A percentile compares a stretch with the other conserved stretches of the same genome.
Conservation (phyloP, 495 filamentous ascomycete genomes). For the Oidiodendron maius region DNA sequence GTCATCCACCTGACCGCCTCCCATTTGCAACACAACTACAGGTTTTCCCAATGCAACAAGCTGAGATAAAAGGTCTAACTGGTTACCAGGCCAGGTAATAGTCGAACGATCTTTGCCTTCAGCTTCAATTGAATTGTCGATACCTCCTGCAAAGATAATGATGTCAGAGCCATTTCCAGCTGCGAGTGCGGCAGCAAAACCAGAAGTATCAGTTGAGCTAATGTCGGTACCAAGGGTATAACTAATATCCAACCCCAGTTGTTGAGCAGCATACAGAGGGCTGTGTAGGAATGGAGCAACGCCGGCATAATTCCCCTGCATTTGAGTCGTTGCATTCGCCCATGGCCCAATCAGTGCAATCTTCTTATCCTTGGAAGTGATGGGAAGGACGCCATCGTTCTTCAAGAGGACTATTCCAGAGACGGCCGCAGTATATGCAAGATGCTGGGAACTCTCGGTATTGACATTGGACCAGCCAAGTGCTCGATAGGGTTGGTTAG, state of each 20-base stretch:
- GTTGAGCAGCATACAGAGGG: conserved; percentile 42
- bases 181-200: conserved; percentile 35
- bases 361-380: conserved; percentile 31
- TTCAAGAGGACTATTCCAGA: conserved; percentile 56
- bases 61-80: conserved; percentile 47
- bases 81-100: conserved; percentile 53
- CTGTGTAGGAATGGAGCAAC: conserved; percentile 50
- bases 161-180: conserved; percentile 47
- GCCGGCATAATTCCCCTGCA: conserved; percentile 59
- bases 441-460: conserved; percentile 41
- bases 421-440: conserved; percentile 53
- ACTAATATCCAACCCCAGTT: conserved; percentile 38
- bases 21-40: conserved; percentile 51
- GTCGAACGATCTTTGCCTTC: conserved; percentile 48
- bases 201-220: conserved; percentile 32
- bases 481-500: conserved; percentile 39
- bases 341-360: conserved; percentile 56
- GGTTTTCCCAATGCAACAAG: conserved; percentile 46
- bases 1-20: conserved; percentile 35
- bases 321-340: conserved; percentile 51
- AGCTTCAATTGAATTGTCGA: conserved; percentile 50
- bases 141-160: conserved; percentile 52
- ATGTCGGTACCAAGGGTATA: conserved; percentile 40
- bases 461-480: conserved; percentile 48
- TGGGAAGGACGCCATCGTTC: conserved; percentile 52